Evolutionary conservation across 2,329 filamentous ascomycete species (phyloP).

Genomic region (Colletotrichum musicola): DNA sequence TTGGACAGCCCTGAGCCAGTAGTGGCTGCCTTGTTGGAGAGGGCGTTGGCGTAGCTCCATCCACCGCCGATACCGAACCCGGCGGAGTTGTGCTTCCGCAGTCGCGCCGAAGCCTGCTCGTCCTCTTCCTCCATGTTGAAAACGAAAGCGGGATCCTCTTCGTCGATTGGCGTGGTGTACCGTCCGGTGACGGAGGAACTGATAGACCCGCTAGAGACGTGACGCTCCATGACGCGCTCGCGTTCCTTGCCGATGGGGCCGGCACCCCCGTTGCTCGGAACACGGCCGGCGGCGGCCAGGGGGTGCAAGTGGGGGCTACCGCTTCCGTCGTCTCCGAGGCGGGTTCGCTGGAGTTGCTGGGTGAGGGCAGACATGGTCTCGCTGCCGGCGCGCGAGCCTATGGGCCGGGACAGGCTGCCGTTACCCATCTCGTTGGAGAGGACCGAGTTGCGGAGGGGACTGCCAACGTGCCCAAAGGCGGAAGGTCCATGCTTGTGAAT

Average conservation of each 20-base stretch:
- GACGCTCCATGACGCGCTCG: constrained; percentile 64
- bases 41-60: constrained; percentile 55
- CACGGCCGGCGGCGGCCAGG: constrained; percentile 55
- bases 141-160: constrained; percentile 73
- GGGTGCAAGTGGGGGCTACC: constrained; percentile 66
- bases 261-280: constrained; percentile 53
- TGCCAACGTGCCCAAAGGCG: constrained; percentile 76
- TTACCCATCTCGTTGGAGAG: constrained; percentile 66
- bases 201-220: constrained; percentile 71
- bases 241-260: constrained; percentile 55
- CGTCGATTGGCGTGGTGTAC: constrained; percentile 74
- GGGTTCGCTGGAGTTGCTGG: constrained; percentile 72
- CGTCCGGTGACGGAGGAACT: constrained; percentile 66
- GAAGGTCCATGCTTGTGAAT: constrained; percentile 57
- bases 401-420: constrained; percentile 51
- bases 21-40: constrained; percentile 40
- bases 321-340: constrained; percentile 61
- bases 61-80: constrained; percentile 54
- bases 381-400: constrained; percentile 58
- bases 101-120: constrained; percentile 57
- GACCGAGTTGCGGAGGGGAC: constrained; percentile 73
- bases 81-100: constrained; percentile 63
- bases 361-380: constrained; percentile 71
- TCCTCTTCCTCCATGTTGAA: constrained; percentile 76
- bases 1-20: constrained; percentile 35